Percentiles rank a stretch among this genome's conserved stretches.
phyloP scores from a whole-genome alignment of 169 alveolate genomes.

The Plasmodium relictum region DNA sequence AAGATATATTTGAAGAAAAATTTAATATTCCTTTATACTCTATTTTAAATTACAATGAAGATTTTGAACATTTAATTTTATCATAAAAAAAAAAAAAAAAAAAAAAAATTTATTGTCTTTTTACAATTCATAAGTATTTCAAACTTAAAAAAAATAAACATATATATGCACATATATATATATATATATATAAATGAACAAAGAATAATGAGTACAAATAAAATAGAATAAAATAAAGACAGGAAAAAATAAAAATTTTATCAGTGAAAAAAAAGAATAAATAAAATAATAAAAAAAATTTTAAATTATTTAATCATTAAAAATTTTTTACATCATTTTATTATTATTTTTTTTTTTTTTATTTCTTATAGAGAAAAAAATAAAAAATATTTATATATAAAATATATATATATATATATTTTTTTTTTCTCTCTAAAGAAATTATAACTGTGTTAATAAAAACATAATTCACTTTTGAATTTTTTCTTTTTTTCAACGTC shows the following conservation, averaged over 20 bases:
- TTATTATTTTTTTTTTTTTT: too few species aligned
- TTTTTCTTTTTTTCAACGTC: slow-evolving; percentile 2
- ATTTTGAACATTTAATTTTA: slow-evolving; percentile 9
- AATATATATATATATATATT: background rate
- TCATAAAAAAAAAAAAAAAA: background rate
- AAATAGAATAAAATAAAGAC: slow-evolving; percentile 30
- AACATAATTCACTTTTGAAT: too few species aligned
- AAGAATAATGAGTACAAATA: slow-evolving; percentile 20
- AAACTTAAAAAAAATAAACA: slow-evolving; percentile 33
- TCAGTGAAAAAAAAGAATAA: slow-evolving; percentile 3
- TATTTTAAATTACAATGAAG: slow-evolving; percentile 34
- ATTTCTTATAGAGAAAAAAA: too few species aligned
- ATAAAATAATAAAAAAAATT: slow-evolving; percentile 22
- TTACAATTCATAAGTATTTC: slow-evolving; percentile 26
- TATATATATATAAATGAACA: slow-evolving; percentile 5
- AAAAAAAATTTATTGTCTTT: background rate
- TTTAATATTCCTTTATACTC: slow-evolving; percentile 21
- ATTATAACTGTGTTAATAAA: too few species aligned
- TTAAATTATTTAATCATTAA: slow-evolving; percentile 55
- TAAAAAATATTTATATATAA: too few species aligned
- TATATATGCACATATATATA: slow-evolving; percentile 7
- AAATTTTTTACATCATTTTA: slow-evolving; percentile 19
- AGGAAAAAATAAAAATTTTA: slow-evolving; percentile 29
- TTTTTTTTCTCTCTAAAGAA: too few species aligned
- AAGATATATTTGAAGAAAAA: slow-evolving; percentile 40